These are phyloP conservation scores for Aspergillus steynii DNA, from an alignment of 495 filamentous ascomycete genomes.

Conservation along the genomic window DNA sequence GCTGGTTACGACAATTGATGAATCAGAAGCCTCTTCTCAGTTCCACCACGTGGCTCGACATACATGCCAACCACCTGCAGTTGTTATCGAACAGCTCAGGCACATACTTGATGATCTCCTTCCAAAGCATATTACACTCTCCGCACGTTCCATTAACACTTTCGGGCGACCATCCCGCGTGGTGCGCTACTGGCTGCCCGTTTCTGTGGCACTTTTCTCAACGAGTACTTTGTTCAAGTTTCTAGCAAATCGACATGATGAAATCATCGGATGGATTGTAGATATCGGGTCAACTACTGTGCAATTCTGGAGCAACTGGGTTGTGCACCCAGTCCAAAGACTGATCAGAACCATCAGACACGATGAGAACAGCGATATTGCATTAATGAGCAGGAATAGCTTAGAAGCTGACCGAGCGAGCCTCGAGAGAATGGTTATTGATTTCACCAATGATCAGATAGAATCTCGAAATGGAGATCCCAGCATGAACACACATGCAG, in stretches of 20 bases:
- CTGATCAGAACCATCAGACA: conserved; percentile 90
- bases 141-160: conserved; percentile 47
- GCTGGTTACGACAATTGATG: conserved; percentile 63
- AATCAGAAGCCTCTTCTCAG: conserved; percentile 52
- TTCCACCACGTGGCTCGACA: conserved; percentile 25
- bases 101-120: conserved; percentile 60
- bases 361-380: conserved; percentile 85
- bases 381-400: conserved; percentile 90
- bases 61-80: conserved; percentile 45
- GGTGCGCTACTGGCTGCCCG: conserved; percentile 86
- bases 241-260: conserved; percentile 65
- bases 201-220: conserved; percentile 61
- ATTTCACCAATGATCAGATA: conserved; percentile 83
- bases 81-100: conserved; percentile 66
- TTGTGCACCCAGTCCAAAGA: conserved; percentile 78
- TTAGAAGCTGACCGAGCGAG: conserved; percentile 86
- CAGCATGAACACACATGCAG: conserved; percentile 60
- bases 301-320: conserved; percentile 96
- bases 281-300: conserved; percentile 73
- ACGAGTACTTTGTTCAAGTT: conserved; percentile 80
- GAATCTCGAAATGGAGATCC: conserved; percentile 47
- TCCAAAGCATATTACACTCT: conserved; percentile 56
- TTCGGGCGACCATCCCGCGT: conserved; percentile 76
- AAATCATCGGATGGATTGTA: conserved; percentile 72
- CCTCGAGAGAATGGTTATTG: conserved; percentile 95